Evolutionary conservation across 1,284 basidiomycete species (phyloP), one percentile per base, ranked within the genome.

Genomic region (Singerocomus inundabilis): DNA sequence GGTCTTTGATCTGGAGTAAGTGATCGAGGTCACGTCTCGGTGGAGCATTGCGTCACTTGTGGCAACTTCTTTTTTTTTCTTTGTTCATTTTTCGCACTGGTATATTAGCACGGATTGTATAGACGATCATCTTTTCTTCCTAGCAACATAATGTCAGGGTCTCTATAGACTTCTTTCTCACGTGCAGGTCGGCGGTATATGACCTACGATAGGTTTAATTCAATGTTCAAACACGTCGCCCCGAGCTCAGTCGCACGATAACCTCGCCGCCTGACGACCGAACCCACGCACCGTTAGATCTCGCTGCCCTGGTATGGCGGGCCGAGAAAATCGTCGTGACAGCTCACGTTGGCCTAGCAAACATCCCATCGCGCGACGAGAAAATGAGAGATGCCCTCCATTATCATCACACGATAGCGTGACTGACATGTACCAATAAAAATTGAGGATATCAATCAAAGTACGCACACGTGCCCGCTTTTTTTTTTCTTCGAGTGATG

Each of bases 1-100:
- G 42, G 64, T 91, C 13, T 92, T 91, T 59, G 88, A 92, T 62
- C 66, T 89, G 53, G 83, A 82, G 53, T 83, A 28, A 67, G 56
- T 35, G 33, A 15, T 36, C 21, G 37, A 28, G 31, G 12, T 36
- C 18, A 18, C n/a, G n/a, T 37, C 26, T 29, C 6, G 26, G 10
- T 37, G 16, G 32, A 16, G 12, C 16, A 31, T 31, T 11, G 36
- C 34, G 10, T 11, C 35, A 12, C 8, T 39, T 13, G 29, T 1
- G 28, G 21, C 4, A 15, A 18, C 2, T 6, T 18, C 11, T 16
- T 40, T 13, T 7, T 4, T 4, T n/a, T 28, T 25, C 21, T 4
- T 21, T 21, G 21, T 21, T 21, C 21, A 21, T 21, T 21, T 36
- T 44, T 38, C 34, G 15, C 31, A 45, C 32, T 44, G 47, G 48